Conservation (phyloP, 495 filamentous ascomycete species). For the Annulohypoxylon moriforme region DNA sequence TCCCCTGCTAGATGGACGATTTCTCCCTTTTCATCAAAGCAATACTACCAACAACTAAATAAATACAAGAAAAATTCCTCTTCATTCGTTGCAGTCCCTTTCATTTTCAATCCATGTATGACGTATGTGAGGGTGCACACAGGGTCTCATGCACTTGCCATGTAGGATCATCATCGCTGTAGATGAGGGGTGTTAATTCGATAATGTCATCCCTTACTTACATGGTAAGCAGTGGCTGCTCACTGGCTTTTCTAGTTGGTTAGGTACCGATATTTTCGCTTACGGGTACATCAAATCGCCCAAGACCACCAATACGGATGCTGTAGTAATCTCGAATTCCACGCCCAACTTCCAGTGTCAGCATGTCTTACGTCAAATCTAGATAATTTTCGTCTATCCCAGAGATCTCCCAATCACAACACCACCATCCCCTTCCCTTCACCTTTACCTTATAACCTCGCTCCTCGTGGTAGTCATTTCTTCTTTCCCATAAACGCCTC, state of each 20-base stretch:
- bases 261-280: too few species aligned
- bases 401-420: too few species aligned
- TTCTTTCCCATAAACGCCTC: conserved; percentile 25
- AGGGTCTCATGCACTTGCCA: neutral
- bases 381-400: too few species aligned
- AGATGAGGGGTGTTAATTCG: too few species aligned
- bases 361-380: too few species aligned
- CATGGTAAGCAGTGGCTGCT: too few species aligned
- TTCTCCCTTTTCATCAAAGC: neutral
- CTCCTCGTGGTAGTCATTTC: conserved; percentile 6
- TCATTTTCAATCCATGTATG: neutral
- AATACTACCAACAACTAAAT: neutral
- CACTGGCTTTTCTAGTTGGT: too few species aligned
- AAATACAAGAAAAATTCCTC: neutral
- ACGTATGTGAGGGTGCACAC: neutral
- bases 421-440: neutral
- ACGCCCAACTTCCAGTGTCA: too few species aligned
- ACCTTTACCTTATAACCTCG: conserved; percentile 8
- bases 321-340: too few species aligned
- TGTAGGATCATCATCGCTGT: neutral
- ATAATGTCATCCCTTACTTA: too few species aligned
- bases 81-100: neutral
- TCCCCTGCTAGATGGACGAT: neutral
- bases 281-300: too few species aligned
- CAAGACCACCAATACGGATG: too few species aligned